Conservation (phyloP, 1,284 basidiomycete genomes). For the Schizophyllum commune region DNA sequence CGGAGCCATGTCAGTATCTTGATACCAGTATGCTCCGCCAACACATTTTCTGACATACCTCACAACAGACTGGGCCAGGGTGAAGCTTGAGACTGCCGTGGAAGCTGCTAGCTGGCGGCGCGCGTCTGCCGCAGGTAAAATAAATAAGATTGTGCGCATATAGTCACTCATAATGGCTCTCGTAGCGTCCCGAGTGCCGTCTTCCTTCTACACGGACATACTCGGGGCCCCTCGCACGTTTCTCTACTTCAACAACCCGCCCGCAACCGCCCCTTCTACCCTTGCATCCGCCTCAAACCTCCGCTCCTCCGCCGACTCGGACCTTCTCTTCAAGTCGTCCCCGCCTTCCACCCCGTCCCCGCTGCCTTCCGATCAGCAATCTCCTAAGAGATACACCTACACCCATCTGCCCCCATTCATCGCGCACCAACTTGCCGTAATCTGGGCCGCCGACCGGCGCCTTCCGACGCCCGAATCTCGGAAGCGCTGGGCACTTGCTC, state of each 20-base stretch:
- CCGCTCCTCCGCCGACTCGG: no score
- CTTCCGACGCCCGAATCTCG: slow-evolving; percentile 27
- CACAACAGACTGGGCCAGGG: neutral
- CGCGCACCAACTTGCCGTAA: slow-evolving; percentile 22
- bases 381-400: neutral
- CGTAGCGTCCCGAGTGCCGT: no score
- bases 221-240: neutral
- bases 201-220: no score
- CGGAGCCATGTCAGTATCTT: no score
- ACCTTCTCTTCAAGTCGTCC: neutral
- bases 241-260: neutral
- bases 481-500: slow-evolving; percentile 27
- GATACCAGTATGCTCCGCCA: neutral
- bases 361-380: no score
- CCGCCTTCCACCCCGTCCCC: no score
- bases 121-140: neutral
- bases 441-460: slow-evolving; percentile 27
- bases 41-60: neutral
- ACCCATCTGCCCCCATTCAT: slow-evolving; percentile 14
- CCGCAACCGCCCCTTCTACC: neutral
- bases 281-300: no score
- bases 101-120: no score
- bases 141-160: neutral
- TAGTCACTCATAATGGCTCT: neutral
- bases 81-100: neutral